Conservation (phyloP, 208 protist genomes). For the Crithidia thermophila region DNA sequence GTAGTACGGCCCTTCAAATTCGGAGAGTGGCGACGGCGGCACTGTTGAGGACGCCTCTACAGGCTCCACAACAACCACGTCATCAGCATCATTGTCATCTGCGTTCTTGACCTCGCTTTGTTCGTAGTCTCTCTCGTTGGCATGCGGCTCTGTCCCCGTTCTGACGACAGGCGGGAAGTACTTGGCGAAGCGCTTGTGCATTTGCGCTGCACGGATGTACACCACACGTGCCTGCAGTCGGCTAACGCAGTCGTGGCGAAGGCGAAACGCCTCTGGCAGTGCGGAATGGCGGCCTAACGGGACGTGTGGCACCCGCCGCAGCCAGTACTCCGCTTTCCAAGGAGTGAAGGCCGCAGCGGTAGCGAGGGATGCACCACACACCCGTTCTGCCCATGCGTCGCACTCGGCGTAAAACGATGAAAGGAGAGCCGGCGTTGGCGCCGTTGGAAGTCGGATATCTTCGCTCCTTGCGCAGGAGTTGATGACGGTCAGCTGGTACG, state of each 20-base stretch:
- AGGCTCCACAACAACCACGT: constrained; percentile 7
- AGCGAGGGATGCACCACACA: not conserved
- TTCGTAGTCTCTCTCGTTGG: constrained; percentile 1
- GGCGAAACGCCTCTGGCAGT: constrained; percentile 40
- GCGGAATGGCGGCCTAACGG: constrained; percentile 59
- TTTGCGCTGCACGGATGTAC: constrained; percentile 35
- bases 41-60: not conserved
- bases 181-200: constrained; percentile 42
- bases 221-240: constrained; percentile 70
- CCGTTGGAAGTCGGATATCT: constrained; percentile 51
- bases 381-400: not conserved
- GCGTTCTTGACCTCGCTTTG: not conserved
- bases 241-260: constrained; percentile 65
- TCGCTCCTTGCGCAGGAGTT: constrained; percentile 57
- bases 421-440: constrained; percentile 49
- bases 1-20: constrained; percentile 57
- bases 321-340: constrained; percentile 48
- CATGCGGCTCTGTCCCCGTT: constrained; percentile 7
- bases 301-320: constrained; percentile 64
- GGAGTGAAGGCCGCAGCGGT: constrained; percentile 1
- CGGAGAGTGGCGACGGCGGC: not conserved
- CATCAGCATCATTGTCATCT: constrained; percentile 15
- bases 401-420: constrained; percentile 51
- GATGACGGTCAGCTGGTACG: constrained; percentile 47
- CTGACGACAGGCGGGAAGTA: constrained; percentile 5